Evolutionary conservation across 2,329 filamentous ascomycete species (phyloP).

Genomic region (Pezicula rhizophila): DNA sequence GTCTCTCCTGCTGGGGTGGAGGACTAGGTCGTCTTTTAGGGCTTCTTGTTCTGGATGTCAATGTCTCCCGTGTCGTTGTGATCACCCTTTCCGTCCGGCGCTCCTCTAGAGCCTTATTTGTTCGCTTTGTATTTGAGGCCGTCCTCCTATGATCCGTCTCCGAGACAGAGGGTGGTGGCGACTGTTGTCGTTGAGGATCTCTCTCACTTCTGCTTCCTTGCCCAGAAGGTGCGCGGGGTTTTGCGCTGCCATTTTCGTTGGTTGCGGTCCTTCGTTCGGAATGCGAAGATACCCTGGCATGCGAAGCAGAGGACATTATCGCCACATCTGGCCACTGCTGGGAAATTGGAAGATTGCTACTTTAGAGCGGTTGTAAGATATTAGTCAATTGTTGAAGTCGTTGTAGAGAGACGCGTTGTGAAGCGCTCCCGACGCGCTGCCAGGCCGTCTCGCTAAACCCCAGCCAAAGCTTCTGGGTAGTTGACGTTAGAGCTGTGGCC

Average conservation of each 20-base stretch:
- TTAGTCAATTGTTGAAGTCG: too few species aligned
- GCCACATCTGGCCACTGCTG: constrained; percentile 18
- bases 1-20: constrained; percentile 13
- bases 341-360: too few species aligned
- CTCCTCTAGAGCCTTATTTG: constrained; percentile 37
- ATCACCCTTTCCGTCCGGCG: constrained; percentile 51
- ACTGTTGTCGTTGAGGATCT: constrained; percentile 15
- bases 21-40: constrained; percentile 35
- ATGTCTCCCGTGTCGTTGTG: constrained; percentile 57
- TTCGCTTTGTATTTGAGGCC: constrained; percentile 48
- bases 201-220: constrained; percentile 21
- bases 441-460: neutral
- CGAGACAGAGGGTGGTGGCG: constrained; percentile 17
- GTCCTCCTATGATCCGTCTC: constrained; percentile 47
- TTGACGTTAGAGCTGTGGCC: neutral
- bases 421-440: too few species aligned
- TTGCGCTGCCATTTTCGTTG: constrained; percentile 23
- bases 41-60: constrained; percentile 54
- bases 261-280: constrained; percentile 21
- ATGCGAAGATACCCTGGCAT: constrained; percentile 24
- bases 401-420: too few species aligned
- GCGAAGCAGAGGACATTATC: constrained; percentile 27
- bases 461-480: neutral
- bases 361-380: too few species aligned
- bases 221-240: constrained; percentile 23